Conservation (phyloP, 192 early-diverging fungal species). For the Allomyces arbusculus region DNA sequence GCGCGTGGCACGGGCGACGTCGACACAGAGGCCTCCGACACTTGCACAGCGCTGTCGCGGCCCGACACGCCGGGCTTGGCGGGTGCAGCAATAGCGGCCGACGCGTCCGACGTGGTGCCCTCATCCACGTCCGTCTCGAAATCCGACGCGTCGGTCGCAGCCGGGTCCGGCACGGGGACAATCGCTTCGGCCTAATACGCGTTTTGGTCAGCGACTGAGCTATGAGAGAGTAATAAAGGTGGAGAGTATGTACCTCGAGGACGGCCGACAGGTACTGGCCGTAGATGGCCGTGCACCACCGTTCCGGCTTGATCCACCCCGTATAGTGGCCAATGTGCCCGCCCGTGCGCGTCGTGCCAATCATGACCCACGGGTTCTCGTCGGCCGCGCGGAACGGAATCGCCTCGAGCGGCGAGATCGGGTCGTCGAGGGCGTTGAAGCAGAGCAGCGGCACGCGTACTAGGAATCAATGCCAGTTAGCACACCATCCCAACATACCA, state of each 20-base stretch:
- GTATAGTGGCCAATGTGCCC: constrained; percentile 59
- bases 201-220: not conserved
- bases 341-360: constrained; percentile 60
- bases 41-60: not conserved
- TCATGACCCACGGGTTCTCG: constrained; percentile 54
- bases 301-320: not conserved
- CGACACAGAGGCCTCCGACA: not conserved
- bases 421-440: constrained; percentile 72
- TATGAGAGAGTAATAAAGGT: not conserved
- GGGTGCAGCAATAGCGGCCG: not conserved
- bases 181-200: too few relatives aligned
- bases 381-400: constrained; percentile 52
- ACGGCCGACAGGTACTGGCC: not conserved
- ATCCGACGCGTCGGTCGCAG: too few relatives aligned
- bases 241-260: not conserved
- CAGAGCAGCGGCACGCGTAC: constrained; percentile 67
- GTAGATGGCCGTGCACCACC: not conserved
- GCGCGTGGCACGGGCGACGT: too few relatives aligned
- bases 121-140: not conserved
- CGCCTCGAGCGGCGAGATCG: constrained; percentile 44
- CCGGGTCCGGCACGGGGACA: too few relatives aligned
- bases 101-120: not conserved
- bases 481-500: too few relatives aligned
- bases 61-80: not conserved
- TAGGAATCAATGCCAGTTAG: too few relatives aligned